phyloP scores from a whole-genome alignment of 176 grass and related monocot genomes.

The Avena atlantica region DNA sequence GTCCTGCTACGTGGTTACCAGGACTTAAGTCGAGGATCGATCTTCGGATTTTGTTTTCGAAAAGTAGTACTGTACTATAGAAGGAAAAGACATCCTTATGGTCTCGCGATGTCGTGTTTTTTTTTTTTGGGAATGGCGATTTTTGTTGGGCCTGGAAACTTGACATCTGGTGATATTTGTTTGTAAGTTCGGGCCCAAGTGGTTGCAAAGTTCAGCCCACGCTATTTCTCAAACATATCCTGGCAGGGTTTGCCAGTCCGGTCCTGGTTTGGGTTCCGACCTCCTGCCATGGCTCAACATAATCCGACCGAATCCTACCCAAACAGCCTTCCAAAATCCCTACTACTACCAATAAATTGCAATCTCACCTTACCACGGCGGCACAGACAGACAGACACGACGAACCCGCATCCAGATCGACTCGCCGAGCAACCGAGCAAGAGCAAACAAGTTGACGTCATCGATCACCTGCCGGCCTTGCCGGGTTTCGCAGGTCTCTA shows the following conservation, averaged over 20 bases:
- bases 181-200: background rate
- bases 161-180: too few relatives aligned
- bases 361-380: background rate
- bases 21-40: too few relatives aligned
- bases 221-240: background rate
- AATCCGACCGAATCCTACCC: background rate
- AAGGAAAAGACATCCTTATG: too few relatives aligned
- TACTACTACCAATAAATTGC: background rate
- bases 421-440: background rate
- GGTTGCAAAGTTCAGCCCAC: background rate
- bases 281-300: background rate
- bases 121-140: too few relatives aligned
- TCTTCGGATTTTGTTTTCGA: too few relatives aligned
- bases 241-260: too few relatives aligned
- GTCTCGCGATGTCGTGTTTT: too few relatives aligned
- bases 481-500: background rate
- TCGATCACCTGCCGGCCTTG: too few relatives aligned
- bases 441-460: background rate
- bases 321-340: background rate
- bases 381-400: background rate
- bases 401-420: background rate
- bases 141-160: background rate
- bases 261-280: background rate
- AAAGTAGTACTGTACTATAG: too few relatives aligned
- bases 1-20: background rate